These are phyloP conservation scores for Pinguiococcus pyrenoidosus DNA, from an alignment of 108 stramenopile genomes.

Conservation along the genomic window DNA sequence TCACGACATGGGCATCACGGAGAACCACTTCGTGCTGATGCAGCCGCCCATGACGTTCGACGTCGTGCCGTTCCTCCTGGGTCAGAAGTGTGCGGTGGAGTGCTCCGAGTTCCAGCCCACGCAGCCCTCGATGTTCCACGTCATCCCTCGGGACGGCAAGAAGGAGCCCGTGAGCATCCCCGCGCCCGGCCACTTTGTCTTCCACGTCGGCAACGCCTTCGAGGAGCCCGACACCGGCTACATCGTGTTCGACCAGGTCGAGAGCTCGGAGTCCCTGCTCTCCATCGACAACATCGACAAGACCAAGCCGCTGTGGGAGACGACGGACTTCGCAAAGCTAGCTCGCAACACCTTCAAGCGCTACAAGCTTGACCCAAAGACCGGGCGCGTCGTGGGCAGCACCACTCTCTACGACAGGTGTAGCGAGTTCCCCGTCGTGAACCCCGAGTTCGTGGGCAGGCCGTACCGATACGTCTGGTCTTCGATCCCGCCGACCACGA, in stretches of 20 bases:
- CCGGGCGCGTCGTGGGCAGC: no score
- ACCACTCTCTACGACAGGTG: no score
- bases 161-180: constrained; percentile 1
- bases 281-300: not conserved
- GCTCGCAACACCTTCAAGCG: not conserved
- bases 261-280: not conserved
- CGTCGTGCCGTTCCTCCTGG: constrained; percentile 32
- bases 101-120: constrained; percentile 4
- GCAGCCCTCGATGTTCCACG: not conserved
- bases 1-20: constrained; percentile 34
- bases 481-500: no score
- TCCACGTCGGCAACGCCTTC: constrained; percentile 28
- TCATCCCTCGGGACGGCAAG: constrained; percentile 1
- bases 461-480: no score
- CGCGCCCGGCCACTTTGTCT: constrained; percentile 7
- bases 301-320: not conserved
- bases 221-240: constrained; percentile 15
- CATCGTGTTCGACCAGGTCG: not conserved
- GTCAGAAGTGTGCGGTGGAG: constrained; percentile 9
- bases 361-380: not conserved
- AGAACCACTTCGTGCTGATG: constrained; percentile 34
- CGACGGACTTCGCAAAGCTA: not conserved
- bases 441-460: no score
- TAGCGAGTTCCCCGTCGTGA: no score
- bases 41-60: constrained; percentile 18